Evolutionary conservation across 176 grass and related monocot species (phyloP).

Genomic region (Cocos nucifera): DNA sequence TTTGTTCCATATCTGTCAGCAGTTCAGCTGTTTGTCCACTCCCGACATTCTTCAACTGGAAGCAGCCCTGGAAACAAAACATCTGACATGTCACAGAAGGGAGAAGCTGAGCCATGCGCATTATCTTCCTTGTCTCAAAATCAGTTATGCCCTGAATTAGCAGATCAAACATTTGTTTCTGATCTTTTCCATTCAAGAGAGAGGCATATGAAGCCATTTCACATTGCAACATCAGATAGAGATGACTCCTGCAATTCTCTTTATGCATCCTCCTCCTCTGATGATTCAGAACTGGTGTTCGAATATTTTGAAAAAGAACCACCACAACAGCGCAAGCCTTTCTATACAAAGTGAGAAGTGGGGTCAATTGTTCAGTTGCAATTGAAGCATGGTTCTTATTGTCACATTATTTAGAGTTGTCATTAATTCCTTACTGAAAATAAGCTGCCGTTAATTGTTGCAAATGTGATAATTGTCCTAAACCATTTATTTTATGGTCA

Average conservation of each 20-base stretch:
- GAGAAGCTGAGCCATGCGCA: no score
- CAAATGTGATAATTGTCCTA: background rate
- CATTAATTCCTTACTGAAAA: no score
- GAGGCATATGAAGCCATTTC: background rate
- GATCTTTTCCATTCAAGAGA: no score
- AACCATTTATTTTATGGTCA: background rate
- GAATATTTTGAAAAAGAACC: background rate
- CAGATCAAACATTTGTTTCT: no score
- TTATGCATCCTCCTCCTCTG: background rate
- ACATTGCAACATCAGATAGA: no score
- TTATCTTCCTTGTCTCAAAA: no score
- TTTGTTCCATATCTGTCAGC: constrained; percentile 2
- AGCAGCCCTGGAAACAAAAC: no score
- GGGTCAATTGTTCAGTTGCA: background rate
- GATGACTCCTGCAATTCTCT: background rate
- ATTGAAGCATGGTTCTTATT: no score
- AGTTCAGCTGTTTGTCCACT: background rate
- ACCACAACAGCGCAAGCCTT: constrained; percentile 3
- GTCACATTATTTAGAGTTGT: no score
- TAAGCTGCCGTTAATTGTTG: background rate
- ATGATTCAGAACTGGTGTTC: constrained; percentile 6
- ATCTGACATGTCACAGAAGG: no score
- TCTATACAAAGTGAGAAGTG: background rate
- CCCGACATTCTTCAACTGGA: no score
- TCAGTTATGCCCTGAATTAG: no score